Conservation (phyloP, 129 eudicot genomes). For the Flaveria bidentis region DNA sequence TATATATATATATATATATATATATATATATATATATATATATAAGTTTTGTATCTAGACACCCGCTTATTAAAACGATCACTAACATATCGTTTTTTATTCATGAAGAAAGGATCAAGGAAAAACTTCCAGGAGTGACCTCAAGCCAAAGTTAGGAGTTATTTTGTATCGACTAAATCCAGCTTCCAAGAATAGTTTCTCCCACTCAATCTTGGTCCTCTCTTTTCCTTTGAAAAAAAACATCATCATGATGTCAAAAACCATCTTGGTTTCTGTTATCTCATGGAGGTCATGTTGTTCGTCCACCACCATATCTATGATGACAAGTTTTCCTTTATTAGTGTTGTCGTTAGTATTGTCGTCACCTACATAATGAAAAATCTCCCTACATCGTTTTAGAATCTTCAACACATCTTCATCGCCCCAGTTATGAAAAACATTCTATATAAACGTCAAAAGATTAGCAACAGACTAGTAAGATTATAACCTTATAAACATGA, state of each 20-base stretch:
- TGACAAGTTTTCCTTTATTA: constrained; percentile 35
- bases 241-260: constrained; percentile 38
- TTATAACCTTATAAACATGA: too few relatives aligned
- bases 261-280: constrained; percentile 27
- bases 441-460: constrained; percentile 1
- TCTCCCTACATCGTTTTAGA: constrained; percentile 35
- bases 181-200: constrained; percentile 27
- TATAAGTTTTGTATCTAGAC: too few relatives aligned
- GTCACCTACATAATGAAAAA: constrained; percentile 10
- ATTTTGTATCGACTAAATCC: constrained; percentile 29
- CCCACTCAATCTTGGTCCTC: constrained; percentile 34
- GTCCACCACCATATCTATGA: constrained; percentile 40
- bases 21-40: too few relatives aligned
- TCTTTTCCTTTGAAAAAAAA: constrained; percentile 26
- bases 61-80: too few relatives aligned
- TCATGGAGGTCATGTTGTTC: constrained; percentile 19
- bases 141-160: constrained; percentile 27
- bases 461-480: background rate
- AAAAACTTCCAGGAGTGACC: constrained; percentile 33
- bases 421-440: constrained; percentile 38
- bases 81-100: too few relatives aligned
- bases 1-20: too few relatives aligned
- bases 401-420: constrained; percentile 38
- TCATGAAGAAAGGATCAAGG: background rate
- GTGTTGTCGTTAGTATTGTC: constrained; percentile 2